These are phyloP conservation scores for Calocybe cyanea DNA, from an alignment of 768 basidiomycete species.

Conservation along the genomic window DNA sequence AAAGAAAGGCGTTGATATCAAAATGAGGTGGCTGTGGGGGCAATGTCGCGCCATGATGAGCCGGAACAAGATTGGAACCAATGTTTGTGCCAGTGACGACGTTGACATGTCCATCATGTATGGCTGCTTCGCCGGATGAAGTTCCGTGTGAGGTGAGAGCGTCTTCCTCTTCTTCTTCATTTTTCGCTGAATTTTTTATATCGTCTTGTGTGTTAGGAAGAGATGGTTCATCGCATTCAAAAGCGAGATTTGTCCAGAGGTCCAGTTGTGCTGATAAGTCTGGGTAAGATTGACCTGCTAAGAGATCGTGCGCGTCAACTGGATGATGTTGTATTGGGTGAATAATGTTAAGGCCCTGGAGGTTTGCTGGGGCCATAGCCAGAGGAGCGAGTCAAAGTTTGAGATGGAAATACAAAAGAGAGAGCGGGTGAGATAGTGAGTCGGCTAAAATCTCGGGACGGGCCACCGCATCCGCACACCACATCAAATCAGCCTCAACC, in stretches of 20 bases:
- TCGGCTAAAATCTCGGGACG: not conserved
- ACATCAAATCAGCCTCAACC: too few species aligned
- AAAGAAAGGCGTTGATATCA: conserved; percentile 36
- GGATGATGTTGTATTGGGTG: conserved; percentile 42
- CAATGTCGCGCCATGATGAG: conserved; percentile 2
- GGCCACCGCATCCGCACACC: too few species aligned
- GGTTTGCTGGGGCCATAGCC: conserved; percentile 51
- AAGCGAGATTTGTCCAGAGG: conserved; percentile 80
- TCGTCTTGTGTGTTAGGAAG: conserved; percentile 30
- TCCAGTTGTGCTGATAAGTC: conserved; percentile 77
- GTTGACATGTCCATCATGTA: conserved; percentile 56
- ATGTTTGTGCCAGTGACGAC: conserved; percentile 48
- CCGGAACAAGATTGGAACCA: conserved; percentile 19
- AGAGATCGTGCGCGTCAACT: conserved; percentile 51
- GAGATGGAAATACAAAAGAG: conserved; percentile 4
- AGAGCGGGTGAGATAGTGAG: not conserved
- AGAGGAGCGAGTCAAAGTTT: conserved; percentile 5
- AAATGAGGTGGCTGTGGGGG: conserved; percentile 32
- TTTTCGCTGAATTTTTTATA: conserved; percentile 29
- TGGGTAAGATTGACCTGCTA: conserved; percentile 60
- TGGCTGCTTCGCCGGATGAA: conserved; percentile 35
- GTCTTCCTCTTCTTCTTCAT: conserved; percentile 46
- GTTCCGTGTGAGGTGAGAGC: conserved; percentile 25
- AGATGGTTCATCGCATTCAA: conserved; percentile 72
- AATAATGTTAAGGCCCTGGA: conserved; percentile 81